Evolutionary conservation across 495 filamentous ascomycete species (phyloP).

Genomic region (Penicillium atrosanguineum): DNA sequence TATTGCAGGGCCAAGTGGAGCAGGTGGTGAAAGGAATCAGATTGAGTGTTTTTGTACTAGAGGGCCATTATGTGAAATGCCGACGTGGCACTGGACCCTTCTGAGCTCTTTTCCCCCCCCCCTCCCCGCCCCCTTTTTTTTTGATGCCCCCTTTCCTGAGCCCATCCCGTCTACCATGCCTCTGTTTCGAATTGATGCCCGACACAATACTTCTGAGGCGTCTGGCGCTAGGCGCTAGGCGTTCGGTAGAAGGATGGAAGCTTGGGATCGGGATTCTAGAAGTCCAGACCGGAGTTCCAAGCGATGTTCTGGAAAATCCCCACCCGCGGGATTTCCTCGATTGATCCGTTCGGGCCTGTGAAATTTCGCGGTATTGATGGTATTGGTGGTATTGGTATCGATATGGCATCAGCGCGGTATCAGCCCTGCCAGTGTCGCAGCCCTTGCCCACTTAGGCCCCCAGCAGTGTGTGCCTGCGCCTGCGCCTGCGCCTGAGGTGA

Average conservation of each 20-base stretch:
- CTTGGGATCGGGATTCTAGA: neutral
- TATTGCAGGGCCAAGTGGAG: constrained; percentile 28
- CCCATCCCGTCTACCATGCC: constrained; percentile 1
- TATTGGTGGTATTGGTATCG: neutral
- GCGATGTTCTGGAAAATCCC: constrained; percentile 18
- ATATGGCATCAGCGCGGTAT: neutral
- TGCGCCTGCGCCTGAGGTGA: neutral
- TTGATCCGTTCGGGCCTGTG: constrained; percentile 20
- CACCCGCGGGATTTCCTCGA: constrained; percentile 12
- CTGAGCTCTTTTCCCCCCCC: neutral
- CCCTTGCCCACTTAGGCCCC: neutral
- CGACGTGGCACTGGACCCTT: neutral
- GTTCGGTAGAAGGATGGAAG: neutral
- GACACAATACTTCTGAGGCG: neutral
- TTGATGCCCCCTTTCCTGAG: neutral
- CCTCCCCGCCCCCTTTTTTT: neutral
- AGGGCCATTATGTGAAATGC: neutral
- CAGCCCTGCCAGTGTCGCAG: neutral
- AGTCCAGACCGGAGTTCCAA: neutral
- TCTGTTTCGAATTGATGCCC: constrained; percentile 9
- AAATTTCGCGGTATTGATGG: no score
- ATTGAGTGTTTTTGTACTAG: neutral
- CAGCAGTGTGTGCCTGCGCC: neutral
- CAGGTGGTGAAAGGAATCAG: neutral
- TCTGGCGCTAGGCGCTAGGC: constrained; percentile 5